Base-by-base conservation (phyloP, 2,329 filamentous ascomycete genomes). In the Penicillium griseofulvum region DNA sequence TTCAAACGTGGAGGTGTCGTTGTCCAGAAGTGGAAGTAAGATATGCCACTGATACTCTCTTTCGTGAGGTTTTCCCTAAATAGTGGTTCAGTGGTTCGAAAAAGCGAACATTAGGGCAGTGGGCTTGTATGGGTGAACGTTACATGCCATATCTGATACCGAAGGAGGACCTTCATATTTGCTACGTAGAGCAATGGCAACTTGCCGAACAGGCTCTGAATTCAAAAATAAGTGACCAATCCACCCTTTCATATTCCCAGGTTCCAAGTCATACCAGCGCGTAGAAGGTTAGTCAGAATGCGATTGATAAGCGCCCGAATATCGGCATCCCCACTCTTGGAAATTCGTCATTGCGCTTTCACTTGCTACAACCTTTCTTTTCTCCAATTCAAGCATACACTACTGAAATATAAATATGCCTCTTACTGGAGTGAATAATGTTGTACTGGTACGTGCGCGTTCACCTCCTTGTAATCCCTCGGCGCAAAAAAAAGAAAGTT, bases 1-100 rank as follows among this genome's bases (percentile, higher is more conserved):
- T 79, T 80, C 63, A 80, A 80, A 65, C 71, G 78, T 24, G 78
- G 78, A 48, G 78, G 78, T 28, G 78, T 79, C 22, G 73, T 81
- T 36, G 76, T 81, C 17, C 78, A 81, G 66, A 80, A 79, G 62
- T 81, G 77, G 77, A 68, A 66, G 65, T 73, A 60, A 54, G 36
- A 5, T 17, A 17, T 24, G 43, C n/a, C 16, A 36, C 17, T 36
- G 19, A 31, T 29, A 14, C 22, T 41, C n/a, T 8, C 5, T n/a
- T 22, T 14, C 12, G n/a, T 24, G 28, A 38, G 28, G 34, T 2
- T 48, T 55, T 36, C 26, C 28, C 48, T 24, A 9, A 42, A 22
- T 22, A 17, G 41, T 47, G 38, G 31, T 53, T 43, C 45, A 17
- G 41, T 47, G 38, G 31, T 53, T 43, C 45, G 14, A 49, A 57